These are phyloP conservation scores for Microbotryum intermedium DNA, from an alignment of 1,284 basidiomycete genomes.

Conservation along the genomic window DNA sequence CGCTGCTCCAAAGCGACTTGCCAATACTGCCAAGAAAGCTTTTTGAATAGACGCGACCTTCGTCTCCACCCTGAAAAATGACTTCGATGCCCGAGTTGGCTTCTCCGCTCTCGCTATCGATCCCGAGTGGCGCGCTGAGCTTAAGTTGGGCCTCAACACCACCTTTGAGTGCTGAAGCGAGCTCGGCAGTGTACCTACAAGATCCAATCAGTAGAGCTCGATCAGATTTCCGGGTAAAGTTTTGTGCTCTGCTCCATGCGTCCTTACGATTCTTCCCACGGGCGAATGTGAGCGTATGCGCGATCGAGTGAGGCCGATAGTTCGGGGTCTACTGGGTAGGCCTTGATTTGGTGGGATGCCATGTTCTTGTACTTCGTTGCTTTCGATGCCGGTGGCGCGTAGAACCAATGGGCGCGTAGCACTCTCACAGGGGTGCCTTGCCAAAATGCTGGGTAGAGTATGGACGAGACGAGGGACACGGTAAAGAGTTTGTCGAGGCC, in stretches of 20 bases:
- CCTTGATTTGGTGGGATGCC: slow-evolving; percentile 28
- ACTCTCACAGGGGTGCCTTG: slow-evolving; percentile 37
- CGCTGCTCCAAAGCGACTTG: slow-evolving; percentile 15
- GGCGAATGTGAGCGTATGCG: slow-evolving; percentile 38
- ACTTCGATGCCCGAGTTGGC: slow-evolving; percentile 35
- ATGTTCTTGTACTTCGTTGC: neutral
- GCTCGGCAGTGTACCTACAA: slow-evolving; percentile 26
- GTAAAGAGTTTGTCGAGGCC: slow-evolving; percentile 36
- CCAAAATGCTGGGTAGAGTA: slow-evolving; percentile 41
- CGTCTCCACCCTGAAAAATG: slow-evolving; percentile 34
- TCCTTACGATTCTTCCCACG: slow-evolving; percentile 31
- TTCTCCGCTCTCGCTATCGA: slow-evolving; percentile 18
- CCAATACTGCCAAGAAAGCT: slow-evolving; percentile 15
- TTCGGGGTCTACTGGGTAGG: slow-evolving; percentile 33
- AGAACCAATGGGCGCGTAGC: slow-evolving; percentile 40
- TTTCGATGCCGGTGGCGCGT: slow-evolving; percentile 30
- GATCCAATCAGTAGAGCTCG: too few species aligned
- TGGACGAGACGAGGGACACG: slow-evolving; percentile 22
- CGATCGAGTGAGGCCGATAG: slow-evolving; percentile 38
- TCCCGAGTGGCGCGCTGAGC: slow-evolving; percentile 35
- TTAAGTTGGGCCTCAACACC: slow-evolving; percentile 30
- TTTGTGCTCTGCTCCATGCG: too few species aligned
- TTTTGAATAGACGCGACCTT: slow-evolving; percentile 32
- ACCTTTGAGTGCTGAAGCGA: slow-evolving; percentile 24
- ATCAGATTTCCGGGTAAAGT: too few species aligned